Base-by-base conservation (phyloP, 345 rosid species). In the Ceriops tagal region DNA sequence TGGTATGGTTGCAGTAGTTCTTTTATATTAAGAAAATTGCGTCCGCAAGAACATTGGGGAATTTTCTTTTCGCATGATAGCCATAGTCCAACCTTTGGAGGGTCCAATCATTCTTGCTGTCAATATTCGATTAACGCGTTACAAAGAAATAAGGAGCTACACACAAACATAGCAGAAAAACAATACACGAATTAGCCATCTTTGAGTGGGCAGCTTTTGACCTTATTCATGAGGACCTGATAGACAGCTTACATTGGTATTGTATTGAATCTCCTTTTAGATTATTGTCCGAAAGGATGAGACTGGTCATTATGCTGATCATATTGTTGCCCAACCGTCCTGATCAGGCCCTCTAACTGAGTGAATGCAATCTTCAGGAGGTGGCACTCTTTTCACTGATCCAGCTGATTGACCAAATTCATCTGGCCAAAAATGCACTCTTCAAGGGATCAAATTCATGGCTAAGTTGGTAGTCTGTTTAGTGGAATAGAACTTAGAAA, bases 291-390 rank as follows among this genome's bases (percentile, higher is more conserved):
- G 46, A 10, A 47, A 24, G 53, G 2, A 5, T 31, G 32, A 53
- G 32, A 49, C 43, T 62, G 53, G 32, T 64, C 24, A 53, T 63
- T 49, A 16, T 63, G 46, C 59, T 52, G 22, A 35, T 16, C 34
- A 31, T 31, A 31, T 31, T 31, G 34, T 31, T 31, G 24, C 37
- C 53, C 26, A 34, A 59, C 27, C 61, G 34, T 8, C 8, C 21
- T 53, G n/a, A 34, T 57, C 62, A 67, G 39, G 24, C 62, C 1
- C 19, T 67, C 15, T 67, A 13, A n/a, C 55, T 67, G 22, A 20
- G 3, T 11, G 51, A 37, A 34, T 46, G 19, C 55, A 19, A 6
- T 52, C n/a, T 52, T 21, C 5, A 16, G 19, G n/a, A 7, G 55
- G 21, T 16, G n/a, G 10, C 7, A 8, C 55, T 52, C 19, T 51